Evolutionary conservation across 495 filamentous ascomycete species (phyloP), one percentile per base, ranked within the genome.

Genomic region (Cetradonia linearis): DNA sequence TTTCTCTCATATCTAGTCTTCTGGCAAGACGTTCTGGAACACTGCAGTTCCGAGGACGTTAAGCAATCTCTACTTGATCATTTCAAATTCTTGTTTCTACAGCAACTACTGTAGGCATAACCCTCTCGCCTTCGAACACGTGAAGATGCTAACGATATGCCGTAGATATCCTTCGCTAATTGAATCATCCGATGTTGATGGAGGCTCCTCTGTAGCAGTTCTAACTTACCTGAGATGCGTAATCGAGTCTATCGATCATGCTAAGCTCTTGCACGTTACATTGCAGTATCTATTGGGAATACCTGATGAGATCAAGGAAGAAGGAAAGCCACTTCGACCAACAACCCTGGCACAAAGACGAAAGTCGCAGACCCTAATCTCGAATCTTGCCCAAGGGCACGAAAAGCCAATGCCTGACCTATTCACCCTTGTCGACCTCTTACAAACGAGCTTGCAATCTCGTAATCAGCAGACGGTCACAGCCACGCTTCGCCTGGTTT

Each of bases 11-110:
- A 96, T 67, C 77, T 99, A 16, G 74, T 91, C 18, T 98, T 99
- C 65, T 99, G 93, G 94, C 93, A 99, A 67, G 93, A 99, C 71
- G 89, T 95, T 18, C 78, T 99, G 52, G 90, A 96, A 67, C 89
- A 97, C 72, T 99, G 93, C 73, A 83, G 83, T 63, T 96, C 92
- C 1, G 77, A 81, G 2, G 94, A 97, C 68, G 87, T 99, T 52
- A 92, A 90, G 64, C 88, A 86, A 60, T 96, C 90, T 0, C 74
- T 99, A 27, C 75, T 99, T 44, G 94, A 97, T 70, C 94, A 99
- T 71, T 99, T 97, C 68, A 90, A 96, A 69, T 86, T 97, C 62
- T 81, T 99, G 11, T 99, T 99, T 70, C 74, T 99, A 47, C 89
- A 96, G 66, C 93, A 97, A 70, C 74, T 99, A 68, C 71, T 99